Evolutionary conservation across 208 protist genomes (phyloP).

Genomic region (Wallacemonas sp.): DNA sequence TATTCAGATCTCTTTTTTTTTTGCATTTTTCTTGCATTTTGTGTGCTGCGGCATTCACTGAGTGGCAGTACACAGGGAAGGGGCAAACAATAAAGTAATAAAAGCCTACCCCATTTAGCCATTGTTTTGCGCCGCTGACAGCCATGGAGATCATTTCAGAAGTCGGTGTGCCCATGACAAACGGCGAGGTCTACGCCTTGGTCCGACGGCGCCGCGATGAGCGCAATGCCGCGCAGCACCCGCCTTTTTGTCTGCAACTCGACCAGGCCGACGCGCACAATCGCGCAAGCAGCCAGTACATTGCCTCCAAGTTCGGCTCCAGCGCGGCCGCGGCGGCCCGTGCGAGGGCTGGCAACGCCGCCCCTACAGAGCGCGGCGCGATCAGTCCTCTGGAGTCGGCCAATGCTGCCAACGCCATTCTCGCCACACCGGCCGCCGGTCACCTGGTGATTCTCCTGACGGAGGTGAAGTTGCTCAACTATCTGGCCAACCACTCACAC

Average conservation of each 20-base stretch:
- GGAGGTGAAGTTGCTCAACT: constrained; percentile 71
- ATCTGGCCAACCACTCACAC: constrained; percentile 45
- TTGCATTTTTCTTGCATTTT: too few relatives aligned
- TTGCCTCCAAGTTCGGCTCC: constrained; percentile 6
- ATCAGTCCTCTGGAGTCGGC: background rate
- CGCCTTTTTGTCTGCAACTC: constrained; percentile 70
- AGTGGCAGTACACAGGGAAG: too few relatives aligned
- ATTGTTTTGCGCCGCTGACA: too few relatives aligned
- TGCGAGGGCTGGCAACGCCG: constrained; percentile 15
- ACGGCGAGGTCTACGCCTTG: constrained; percentile 80
- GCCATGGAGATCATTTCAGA: constrained; percentile 69
- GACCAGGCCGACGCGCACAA: constrained; percentile 26
- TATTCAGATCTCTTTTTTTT: too few relatives aligned
- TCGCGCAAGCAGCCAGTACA: constrained; percentile 19
- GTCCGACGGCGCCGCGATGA: constrained; percentile 81
- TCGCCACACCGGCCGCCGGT: constrained; percentile 43
- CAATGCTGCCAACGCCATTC: constrained; percentile 22
- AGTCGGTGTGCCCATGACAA: constrained; percentile 66
- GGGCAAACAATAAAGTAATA: background rate
- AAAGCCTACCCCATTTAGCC: too few relatives aligned
- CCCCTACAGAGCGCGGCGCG: constrained; percentile 10
- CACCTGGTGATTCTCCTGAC: constrained; percentile 75
- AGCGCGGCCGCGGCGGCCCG: constrained; percentile 6
- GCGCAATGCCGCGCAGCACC: constrained; percentile 58
- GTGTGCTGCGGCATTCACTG: too few relatives aligned